Base-by-base conservation (phyloP, 495 filamentous ascomycete genomes). In the Delitschia confertaspora region DNA sequence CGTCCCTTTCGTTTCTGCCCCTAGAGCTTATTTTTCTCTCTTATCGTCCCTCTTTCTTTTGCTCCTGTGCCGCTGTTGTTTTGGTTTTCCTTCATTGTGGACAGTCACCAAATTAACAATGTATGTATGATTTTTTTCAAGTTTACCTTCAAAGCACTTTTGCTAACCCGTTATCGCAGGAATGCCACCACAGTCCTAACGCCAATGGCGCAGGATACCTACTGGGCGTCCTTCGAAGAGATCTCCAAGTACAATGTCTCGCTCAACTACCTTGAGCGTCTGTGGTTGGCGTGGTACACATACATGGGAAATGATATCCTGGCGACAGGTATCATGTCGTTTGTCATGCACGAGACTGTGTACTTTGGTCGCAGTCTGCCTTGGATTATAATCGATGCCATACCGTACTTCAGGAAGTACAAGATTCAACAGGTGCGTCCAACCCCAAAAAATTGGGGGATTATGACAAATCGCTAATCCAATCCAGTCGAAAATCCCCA, bases 301-400 rank as follows among this genome's bases (percentile, higher is more conserved):
- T 96, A 81, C 76, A 93, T 96, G 86, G 84, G 88, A 57, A 95
- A 96, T 57, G 89, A 96, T 72, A 79, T 82, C 33, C 79, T 96
- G 25, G 89, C 89, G 36, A 96, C 89, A 10, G 89, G 88, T 26
- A 88, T 96, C 68, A 82, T 95, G 83, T 93, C 85, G 35, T 96
- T 96, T 64, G 61, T 82, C 42, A 89, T 95, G 82, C 89, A 96
- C 65, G 89, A 96, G 64, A 17, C 79, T 16, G 76, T 96, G 45
- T 96, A 96, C 70, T 96, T 96, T 59, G 91, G 89, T 41, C 74
- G 89, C 21, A 88, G 83, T 34, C 56, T 95, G 21, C 89, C 89
- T 0, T 96, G 89, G 84, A 84, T 95, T 55, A 78, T 95, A 45
- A 89, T 95, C 64, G 89, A 93, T 61, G 70, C 69, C 36, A 79